Evolutionary conservation across 306 rosid genomes (phyloP).

Genomic region (Echinosophora koreensis): DNA sequence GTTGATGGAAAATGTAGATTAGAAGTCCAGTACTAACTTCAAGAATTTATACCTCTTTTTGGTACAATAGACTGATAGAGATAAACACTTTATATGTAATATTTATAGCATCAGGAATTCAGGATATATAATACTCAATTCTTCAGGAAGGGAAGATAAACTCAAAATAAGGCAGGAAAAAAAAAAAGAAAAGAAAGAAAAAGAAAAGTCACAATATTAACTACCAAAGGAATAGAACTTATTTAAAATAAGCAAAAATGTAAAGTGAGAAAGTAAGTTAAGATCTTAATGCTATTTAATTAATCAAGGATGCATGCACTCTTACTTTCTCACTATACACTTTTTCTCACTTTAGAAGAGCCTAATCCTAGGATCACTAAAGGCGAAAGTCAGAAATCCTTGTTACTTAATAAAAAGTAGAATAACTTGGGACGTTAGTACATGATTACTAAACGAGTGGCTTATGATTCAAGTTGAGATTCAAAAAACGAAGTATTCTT

Average conservation of each 20-base stretch:
- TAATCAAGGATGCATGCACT: no score
- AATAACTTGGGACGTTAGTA: neutral
- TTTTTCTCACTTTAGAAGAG: no score
- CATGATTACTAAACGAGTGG: neutral
- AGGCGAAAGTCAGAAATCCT: neutral
- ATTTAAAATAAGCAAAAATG: no score
- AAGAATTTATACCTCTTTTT: neutral
- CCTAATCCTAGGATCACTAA: no score
- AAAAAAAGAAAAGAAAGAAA: neutral
- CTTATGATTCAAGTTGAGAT: neutral
- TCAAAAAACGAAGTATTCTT: neutral
- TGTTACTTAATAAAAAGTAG: neutral
- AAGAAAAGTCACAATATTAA: neutral
- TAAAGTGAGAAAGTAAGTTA: no score
- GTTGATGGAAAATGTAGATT: neutral
- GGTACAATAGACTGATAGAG: neutral
- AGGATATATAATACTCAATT: neutral
- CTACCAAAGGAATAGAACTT: neutral
- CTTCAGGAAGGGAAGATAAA: neutral
- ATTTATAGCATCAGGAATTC: neutral
- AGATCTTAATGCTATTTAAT: no score
- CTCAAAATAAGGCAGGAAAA: neutral
- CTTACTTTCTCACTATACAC: no score
- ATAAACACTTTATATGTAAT: neutral
- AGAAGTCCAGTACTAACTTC: neutral